Evolutionary conservation across 352 stramenopile genomes (phyloP), one percentile per base, ranked within the genome.

Genomic region (Pythium sukuiense): DNA sequence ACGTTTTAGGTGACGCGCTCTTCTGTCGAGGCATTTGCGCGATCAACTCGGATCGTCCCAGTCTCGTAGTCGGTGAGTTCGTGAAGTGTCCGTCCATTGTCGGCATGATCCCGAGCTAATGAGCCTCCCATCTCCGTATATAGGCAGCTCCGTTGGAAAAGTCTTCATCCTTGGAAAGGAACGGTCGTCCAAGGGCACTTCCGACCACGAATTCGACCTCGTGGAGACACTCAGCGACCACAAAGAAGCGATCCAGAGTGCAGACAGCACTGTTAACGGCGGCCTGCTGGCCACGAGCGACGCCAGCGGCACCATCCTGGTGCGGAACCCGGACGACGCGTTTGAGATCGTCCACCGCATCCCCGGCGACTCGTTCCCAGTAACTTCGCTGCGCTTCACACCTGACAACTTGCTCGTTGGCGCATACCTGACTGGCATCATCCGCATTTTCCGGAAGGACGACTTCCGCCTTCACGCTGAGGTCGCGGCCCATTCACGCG

Each of bases 341-440:
- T 90, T 89, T 43, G 78, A 89, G 20, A 63, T 92, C 33, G 61
- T 88, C 58, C 84, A 92, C 27, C 79, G 82, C 41, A 79, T 93
- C 59, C 54, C 56, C 8, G 76, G 71, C 50, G 75, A 73, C 33
- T 65, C 63, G 3, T 92, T 81, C 32, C 64, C 80, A 7, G 76
- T 74, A 39, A 88, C 80, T 4, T 77, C 35, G 26, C 73, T 95
- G 39, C 74, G 73, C 8, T 91, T 90, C 52, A 74, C 81, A 27
- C 61, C 72, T 13, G 74, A 86, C 35, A 74, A 81, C 27, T 87
- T 81, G 75, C 62, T 92, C 37, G 41, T 91, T 20, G 73, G 52
- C 16, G 83, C 80, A n/a, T 86, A 85, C 55, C 55, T 90, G 18
- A 90, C 82, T 0, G 86, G 81, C 6, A 61, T 63, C 24, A 64